Percentiles rank a stretch among this genome's conserved stretches.
Conservation (phyloP, 257 asterid species). For the Anisodus tanguticus region DNA sequence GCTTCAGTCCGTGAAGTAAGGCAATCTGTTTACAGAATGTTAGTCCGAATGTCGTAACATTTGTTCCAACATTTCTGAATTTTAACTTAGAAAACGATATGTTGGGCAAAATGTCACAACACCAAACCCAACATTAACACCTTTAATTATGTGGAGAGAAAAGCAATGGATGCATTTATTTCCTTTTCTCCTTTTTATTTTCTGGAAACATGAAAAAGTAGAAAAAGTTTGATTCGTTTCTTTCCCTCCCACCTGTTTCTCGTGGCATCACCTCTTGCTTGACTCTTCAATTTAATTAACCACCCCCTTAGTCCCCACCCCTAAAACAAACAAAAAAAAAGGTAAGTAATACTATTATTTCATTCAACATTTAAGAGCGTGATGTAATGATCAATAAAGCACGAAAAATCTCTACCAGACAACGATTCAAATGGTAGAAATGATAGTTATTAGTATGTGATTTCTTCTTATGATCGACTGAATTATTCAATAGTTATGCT, state of each 20-base stretch:
- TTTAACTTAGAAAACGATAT: no score
- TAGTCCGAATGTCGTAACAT: no score
- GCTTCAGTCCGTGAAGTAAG: no score
- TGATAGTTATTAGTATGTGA: background rate
- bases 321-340: background rate
- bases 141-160: no score
- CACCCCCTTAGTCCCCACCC: background rate
- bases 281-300: slow-evolving; percentile 8
- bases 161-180: background rate
- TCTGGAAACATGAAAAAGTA: slow-evolving; percentile 9
- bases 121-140: no score
- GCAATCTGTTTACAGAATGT: no score
- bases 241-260: slow-evolving; percentile 1
- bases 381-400: background rate
- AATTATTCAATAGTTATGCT: background rate
- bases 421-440: background rate
- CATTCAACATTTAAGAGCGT: background rate
- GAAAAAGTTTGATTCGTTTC: background rate
- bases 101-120: no score
- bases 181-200: background rate
- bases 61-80: no score
- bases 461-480: no score
- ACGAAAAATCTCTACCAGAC: background rate
- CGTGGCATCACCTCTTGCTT: slow-evolving; percentile 12
- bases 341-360: background rate